A percentile compares a stretch with the other conserved stretches of the same genome.
Conservation (phyloP, 441 rosid genomes). For the Populus hybrid region DNA sequence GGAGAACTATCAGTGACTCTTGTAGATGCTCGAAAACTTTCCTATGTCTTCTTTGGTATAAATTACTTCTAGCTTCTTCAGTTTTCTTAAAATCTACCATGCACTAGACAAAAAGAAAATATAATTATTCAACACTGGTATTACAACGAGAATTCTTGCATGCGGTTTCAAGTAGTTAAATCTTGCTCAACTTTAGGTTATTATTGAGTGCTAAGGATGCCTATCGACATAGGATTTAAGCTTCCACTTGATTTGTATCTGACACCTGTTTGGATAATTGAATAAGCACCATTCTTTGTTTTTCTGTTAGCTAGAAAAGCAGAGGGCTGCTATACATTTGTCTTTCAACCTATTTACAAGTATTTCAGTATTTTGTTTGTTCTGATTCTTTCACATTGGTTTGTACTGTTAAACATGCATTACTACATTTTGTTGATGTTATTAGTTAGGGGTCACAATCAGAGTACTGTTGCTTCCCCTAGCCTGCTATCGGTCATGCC, state of each 20-base stretch:
- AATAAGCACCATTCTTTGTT: not conserved
- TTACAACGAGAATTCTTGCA: not conserved
- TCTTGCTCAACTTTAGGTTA: not conserved
- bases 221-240: not conserved
- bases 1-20: constrained; percentile 93
- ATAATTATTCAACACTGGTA: not conserved
- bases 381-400: not conserved
- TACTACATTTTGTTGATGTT: not conserved
- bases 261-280: not conserved
- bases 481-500: not conserved
- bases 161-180: not conserved
- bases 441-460: not conserved
- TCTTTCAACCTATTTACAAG: not conserved
- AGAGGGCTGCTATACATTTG: not conserved
- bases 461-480: not conserved
- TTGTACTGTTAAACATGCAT: not conserved
- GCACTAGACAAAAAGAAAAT: not conserved
- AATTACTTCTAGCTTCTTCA: not conserved
- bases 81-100: not conserved
- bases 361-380: not conserved
- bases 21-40: constrained; percentile 86
- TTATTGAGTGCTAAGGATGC: not conserved
- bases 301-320: not conserved
- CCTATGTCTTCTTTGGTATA: constrained; percentile 71
- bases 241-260: not conserved